These are phyloP conservation scores for Geranium incanum DNA, from an alignment of 441 rosid species.

Conservation along the genomic window DNA sequence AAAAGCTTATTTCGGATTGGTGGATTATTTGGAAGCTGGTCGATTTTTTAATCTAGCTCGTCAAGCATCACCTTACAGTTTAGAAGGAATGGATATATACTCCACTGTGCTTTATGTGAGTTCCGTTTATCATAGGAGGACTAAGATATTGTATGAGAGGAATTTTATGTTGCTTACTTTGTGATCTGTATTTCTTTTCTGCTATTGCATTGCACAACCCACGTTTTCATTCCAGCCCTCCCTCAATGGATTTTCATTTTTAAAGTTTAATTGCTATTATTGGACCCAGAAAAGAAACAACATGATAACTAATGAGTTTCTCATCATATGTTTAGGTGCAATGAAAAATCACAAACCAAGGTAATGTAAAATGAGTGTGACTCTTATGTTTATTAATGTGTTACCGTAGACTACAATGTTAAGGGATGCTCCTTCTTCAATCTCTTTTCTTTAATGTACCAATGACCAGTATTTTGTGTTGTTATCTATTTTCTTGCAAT, in stretches of 20 bases:
- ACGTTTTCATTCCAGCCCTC: background rate
- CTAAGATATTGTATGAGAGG: background rate
- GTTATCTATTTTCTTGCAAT: background rate
- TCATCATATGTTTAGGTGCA: background rate
- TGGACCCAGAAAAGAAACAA: background rate
- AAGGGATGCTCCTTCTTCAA: background rate
- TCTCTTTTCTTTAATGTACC: background rate
- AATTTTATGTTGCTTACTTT: background rate
- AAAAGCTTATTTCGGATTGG: conserved; percentile 76
- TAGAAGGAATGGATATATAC: conserved; percentile 93
- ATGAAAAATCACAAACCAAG: background rate
- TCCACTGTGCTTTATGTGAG: conserved; percentile 94
- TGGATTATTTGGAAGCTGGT: conserved; percentile 90
- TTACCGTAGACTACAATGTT: background rate
- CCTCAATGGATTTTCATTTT: background rate
- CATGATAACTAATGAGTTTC: background rate
- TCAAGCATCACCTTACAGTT: conserved; percentile 67
- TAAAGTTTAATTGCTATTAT: background rate
- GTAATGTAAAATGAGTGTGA: background rate
- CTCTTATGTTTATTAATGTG: background rate
- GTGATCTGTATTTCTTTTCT: background rate
- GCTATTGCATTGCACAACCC: background rate
- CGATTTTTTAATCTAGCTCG: conserved; percentile 77
- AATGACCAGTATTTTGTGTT: background rate
- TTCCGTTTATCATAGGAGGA: conserved; percentile 13